Conservation (phyloP, 192 early-diverging fungal genomes). For the Gigaspora rosea region DNA sequence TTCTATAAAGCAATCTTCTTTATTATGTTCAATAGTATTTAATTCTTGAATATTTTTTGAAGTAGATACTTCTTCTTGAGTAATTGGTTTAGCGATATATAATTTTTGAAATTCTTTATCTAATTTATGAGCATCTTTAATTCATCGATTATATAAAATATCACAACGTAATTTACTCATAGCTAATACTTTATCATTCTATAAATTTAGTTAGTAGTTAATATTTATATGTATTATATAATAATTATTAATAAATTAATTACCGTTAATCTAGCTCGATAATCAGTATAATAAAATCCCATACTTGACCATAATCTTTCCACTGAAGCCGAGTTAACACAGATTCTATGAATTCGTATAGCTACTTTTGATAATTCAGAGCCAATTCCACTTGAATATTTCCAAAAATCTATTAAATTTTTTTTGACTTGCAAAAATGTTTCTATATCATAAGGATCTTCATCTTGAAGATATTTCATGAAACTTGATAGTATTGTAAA, state of each 20-base stretch:
- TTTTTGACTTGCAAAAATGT: constrained; percentile 11
- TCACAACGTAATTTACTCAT: constrained; percentile 23
- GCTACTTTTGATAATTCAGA: background rate
- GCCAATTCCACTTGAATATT: background rate
- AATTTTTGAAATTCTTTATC: background rate
- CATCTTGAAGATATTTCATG: background rate
- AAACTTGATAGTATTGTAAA: background rate
- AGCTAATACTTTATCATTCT: constrained; percentile 8
- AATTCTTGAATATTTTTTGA: background rate
- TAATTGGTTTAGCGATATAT: constrained; percentile 17
- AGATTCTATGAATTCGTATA: too few species aligned
- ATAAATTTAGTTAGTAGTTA: background rate
- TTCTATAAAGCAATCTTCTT: too few species aligned
- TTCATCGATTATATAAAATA: background rate
- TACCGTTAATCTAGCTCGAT: background rate
- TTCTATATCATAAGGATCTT: constrained; percentile 19
- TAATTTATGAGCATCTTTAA: background rate
- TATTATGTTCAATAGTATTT: background rate
- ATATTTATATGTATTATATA: too few species aligned
- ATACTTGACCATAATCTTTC: background rate
- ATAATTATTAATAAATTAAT: too few species aligned
- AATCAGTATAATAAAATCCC: background rate
- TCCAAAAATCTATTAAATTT: constrained; percentile 12
- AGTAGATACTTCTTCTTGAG: background rate
- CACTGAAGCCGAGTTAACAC: too few species aligned